Conservation (phyloP, 257 asterid species). For the Gynochthodes officinalis region DNA sequence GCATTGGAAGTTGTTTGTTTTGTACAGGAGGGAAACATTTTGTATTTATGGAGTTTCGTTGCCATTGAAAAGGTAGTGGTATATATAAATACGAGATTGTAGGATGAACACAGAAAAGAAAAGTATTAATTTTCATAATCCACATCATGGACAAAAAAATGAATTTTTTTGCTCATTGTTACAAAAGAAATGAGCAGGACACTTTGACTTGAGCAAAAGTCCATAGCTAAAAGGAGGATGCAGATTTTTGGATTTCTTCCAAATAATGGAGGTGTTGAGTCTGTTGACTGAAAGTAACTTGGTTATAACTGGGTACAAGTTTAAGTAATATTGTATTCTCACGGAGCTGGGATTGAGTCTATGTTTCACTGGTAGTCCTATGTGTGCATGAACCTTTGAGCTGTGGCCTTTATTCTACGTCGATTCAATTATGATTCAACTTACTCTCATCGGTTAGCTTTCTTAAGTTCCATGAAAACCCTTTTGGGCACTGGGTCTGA, state of each 20-base stretch:
- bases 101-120: background rate
- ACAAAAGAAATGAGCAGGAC: background rate
- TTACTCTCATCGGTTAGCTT: too few relatives aligned
- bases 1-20: background rate
- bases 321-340: too few relatives aligned
- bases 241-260: background rate
- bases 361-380: background rate
- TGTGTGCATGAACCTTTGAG: too few relatives aligned
- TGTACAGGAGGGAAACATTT: background rate
- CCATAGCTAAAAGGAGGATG: background rate
- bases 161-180: background rate
- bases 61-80: background rate
- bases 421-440: background rate
- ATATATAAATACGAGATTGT: background rate
- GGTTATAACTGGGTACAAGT: too few relatives aligned
- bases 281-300: too few relatives aligned
- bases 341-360: too few relatives aligned
- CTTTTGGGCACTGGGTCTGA: background rate
- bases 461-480: background rate
- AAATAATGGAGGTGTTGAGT: background rate
- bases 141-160: background rate
- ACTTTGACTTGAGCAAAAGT: background rate
- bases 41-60: background rate
- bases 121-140: background rate
- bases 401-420: too few relatives aligned